Percentiles rank a stretch among this genome's conserved stretches.
Evolutionary conservation across 1,284 basidiomycete genomes (phyloP).

Genomic region (Microbotryomycetes sp.): DNA sequence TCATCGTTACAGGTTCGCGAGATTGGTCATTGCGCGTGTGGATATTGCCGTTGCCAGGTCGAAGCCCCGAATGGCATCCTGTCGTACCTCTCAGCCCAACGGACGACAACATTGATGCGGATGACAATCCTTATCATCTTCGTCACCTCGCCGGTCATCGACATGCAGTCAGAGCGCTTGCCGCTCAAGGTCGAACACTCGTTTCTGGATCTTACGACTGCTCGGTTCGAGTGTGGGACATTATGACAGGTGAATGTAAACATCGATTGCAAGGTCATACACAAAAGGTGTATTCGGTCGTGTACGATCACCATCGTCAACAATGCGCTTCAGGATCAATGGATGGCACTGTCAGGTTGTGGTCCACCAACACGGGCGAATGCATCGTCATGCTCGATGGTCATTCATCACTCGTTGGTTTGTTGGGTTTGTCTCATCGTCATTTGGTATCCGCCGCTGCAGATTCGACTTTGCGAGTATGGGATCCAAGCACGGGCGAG

Average conservation of each 20-base stretch:
- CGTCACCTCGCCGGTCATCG: slow-evolving; percentile 78
- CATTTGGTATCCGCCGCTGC: slow-evolving; percentile 87
- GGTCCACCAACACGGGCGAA: slow-evolving; percentile 74
- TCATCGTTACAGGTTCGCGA: slow-evolving; percentile 88
- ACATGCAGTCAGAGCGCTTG: slow-evolving; percentile 84
- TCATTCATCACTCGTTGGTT: slow-evolving; percentile 40
- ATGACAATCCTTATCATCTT: slow-evolving; percentile 75
- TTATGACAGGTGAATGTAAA: slow-evolving; percentile 74
- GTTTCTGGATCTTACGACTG: slow-evolving; percentile 95
- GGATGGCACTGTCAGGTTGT: slow-evolving; percentile 90
- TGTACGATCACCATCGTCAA: slow-evolving; percentile 52
- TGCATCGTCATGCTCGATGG: slow-evolving; percentile 62
- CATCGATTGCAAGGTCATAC: slow-evolving; percentile 78
- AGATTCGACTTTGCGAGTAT: slow-evolving; percentile 83
- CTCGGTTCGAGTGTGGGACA: slow-evolving; percentile 89
- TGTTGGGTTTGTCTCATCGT: slow-evolving; percentile 59
- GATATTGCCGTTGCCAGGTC: slow-evolving; percentile 70
- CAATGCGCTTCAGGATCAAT: slow-evolving; percentile 91
- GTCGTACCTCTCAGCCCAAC: slow-evolving; percentile 24
- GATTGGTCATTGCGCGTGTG: slow-evolving; percentile 86
- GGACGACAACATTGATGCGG: slow-evolving; percentile 14
- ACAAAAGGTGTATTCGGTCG: slow-evolving; percentile 83
- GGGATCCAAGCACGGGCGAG: slow-evolving; percentile 78
- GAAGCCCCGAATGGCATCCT: slow-evolving; percentile 54
- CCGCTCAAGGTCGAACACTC: slow-evolving; percentile 76